Evolutionary conservation across 2,329 filamentous ascomycete species (phyloP), one percentile per base, ranked within the genome.

Genomic region (Colletotrichum cuscutae): DNA sequence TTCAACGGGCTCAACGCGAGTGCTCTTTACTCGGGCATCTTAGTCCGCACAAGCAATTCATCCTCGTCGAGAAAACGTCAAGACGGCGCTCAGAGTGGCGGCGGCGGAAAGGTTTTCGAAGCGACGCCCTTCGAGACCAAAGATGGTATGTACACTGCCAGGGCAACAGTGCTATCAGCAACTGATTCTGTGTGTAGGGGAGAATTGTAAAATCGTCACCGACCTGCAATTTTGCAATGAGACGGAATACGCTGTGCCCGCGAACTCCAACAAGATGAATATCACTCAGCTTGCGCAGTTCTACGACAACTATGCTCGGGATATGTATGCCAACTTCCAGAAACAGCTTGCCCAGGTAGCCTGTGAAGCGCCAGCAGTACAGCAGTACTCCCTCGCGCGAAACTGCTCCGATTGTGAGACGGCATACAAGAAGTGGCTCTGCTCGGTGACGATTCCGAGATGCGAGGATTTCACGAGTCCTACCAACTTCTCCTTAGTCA

Each of bases 381-480:
- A 93, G 15, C 89, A 90, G 75, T 99, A 97, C 84, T 98, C 95
- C 1, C 90, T 98, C 15, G 93, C 91, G 1, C 90, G 91, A 54
- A 89, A 83, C 76, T 99, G 97, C 85, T 82, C 85, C 56, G 89
- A 97, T 81, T 99, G 97, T 82, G 89, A 86, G 19, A 79, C 80
- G 1, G 94, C 95, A 9, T 99, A 99, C 88, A 98, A 97, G 81
- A 87, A 91, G 78, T 99, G 97, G 97, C 91, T 99, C 24, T 99
- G 97, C 84, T 93, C 94, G 28, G 95, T 98, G 32, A 93, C 91
- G 19, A 97, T 99, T 74, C 97, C 97, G 1, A 93, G 95, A 35
- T 99, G 97, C 84, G 92, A 94, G 78, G 96, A 98, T 83, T 97
- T 94, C 77, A 89, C 88, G 63, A 89, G 87, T n/a, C 78, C 81